Evolutionary conservation across 2,329 filamentous ascomycete species (phyloP).

Genomic region (Orbilia blumenaviensis): DNA sequence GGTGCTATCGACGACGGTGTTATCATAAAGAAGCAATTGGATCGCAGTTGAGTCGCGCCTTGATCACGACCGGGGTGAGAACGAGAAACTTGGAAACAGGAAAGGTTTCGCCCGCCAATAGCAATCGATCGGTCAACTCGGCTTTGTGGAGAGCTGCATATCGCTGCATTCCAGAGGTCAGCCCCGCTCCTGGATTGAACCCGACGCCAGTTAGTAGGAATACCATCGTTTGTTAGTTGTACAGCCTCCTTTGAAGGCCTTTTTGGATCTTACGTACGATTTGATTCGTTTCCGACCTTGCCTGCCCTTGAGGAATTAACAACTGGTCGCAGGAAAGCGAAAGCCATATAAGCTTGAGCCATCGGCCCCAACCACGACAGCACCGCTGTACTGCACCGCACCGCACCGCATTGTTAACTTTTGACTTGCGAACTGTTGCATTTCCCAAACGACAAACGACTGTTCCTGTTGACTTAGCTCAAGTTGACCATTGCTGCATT

Average conservation of each 20-base stretch:
- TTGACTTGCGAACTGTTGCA: neutral
- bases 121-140: slow-evolving; percentile 21
- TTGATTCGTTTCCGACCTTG: slow-evolving; percentile 1
- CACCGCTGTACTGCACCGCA: too few relatives aligned
- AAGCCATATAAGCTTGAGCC: slow-evolving; percentile 4
- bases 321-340: neutral
- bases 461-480: too few relatives aligned
- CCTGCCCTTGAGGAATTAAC: neutral
- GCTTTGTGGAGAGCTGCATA: slow-evolving; percentile 25
- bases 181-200: slow-evolving; percentile 37
- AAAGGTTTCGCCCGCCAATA: slow-evolving; percentile 28
- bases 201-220: slow-evolving; percentile 4
- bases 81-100: slow-evolving; percentile 30
- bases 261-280: slow-evolving; percentile 4
- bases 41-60: slow-evolving; percentile 1
- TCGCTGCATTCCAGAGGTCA: slow-evolving; percentile 33
- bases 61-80: neutral
- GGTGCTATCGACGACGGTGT: slow-evolving; percentile 12
- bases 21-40: slow-evolving; percentile 11
- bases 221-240: too few relatives aligned
- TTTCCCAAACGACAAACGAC: too few relatives aligned
- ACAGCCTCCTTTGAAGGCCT: slow-evolving; percentile 27
- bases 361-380: neutral
- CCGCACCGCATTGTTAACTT: too few relatives aligned
- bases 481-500: neutral